phyloP scores from a whole-genome alignment of 192 early-diverging fungal genomes.

The Endogone sp. region DNA sequence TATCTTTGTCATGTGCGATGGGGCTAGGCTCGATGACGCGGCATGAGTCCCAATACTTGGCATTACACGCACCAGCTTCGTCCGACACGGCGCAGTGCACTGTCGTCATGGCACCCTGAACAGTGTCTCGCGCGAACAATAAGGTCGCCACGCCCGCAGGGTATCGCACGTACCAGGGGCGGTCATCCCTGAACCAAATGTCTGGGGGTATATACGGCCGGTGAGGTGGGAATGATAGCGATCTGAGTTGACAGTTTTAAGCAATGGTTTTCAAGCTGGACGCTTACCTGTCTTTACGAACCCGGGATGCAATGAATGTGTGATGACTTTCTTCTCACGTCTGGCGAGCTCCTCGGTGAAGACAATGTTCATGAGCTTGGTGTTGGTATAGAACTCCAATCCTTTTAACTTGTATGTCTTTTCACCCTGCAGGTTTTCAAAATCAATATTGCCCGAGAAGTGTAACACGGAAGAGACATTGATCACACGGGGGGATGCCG shows the following conservation, averaged over 20 bases:
- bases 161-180: background rate
- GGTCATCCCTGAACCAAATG: background rate
- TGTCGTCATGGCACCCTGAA: constrained; percentile 13
- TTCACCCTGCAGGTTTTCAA: constrained; percentile 31
- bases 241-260: background rate
- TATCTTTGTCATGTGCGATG: background rate
- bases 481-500: constrained; percentile 10
- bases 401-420: constrained; percentile 8
- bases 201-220: too few relatives aligned
- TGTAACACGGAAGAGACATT: constrained; percentile 7
- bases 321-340: constrained; percentile 25
- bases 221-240: background rate
- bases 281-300: constrained; percentile 3
- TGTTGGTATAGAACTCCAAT: constrained; percentile 34
- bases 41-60: constrained; percentile 13
- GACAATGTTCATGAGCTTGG: constrained; percentile 54
- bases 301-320: constrained; percentile 49
- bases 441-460: constrained; percentile 33
- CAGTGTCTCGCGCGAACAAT: background rate
- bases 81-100: constrained; percentile 7
- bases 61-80: constrained; percentile 6
- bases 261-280: background rate
- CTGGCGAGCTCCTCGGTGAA: constrained; percentile 43
- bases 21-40: background rate
- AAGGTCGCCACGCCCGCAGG: background rate